Evolutionary conservation across 2,329 filamentous ascomycete genomes (phyloP).

Genomic region (Zymoseptoria tritici): DNA sequence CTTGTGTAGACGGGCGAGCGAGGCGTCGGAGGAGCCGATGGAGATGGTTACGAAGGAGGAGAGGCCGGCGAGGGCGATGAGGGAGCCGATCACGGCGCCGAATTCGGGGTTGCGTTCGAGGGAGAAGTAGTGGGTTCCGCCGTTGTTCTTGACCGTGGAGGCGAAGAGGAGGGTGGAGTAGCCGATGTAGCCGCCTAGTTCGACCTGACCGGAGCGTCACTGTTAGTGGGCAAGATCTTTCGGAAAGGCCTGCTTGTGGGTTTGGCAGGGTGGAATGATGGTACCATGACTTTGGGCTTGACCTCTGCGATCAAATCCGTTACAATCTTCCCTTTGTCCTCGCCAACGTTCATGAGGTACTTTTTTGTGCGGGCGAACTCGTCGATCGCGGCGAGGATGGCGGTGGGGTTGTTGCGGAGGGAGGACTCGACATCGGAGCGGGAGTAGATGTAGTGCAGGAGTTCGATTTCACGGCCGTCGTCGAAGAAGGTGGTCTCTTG

Average conservation of each 20-base stretch:
- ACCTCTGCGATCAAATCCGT: slow-evolving; percentile 58
- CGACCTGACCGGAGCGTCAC: slow-evolving; percentile 42
- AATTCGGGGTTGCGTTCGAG: slow-evolving; percentile 70
- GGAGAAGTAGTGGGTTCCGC: slow-evolving; percentile 60
- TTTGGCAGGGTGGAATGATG: neutral
- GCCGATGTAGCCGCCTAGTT: slow-evolving; percentile 73
- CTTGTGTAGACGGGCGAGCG: slow-evolving; percentile 53
- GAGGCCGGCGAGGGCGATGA: slow-evolving; percentile 71
- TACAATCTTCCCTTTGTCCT: slow-evolving; percentile 65
- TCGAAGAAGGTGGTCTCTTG: slow-evolving; percentile 47
- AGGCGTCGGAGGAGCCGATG: slow-evolving; percentile 61
- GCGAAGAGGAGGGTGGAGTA: slow-evolving; percentile 75
- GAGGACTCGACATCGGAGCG: slow-evolving; percentile 52
- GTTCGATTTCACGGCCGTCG: slow-evolving; percentile 66
- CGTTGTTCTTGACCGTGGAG: slow-evolving; percentile 54
- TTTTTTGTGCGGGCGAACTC: slow-evolving; percentile 58
- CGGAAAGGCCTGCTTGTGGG: neutral
- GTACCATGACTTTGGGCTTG: slow-evolving; percentile 59
- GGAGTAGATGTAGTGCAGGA: slow-evolving; percentile 61
- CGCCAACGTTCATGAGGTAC: slow-evolving; percentile 74
- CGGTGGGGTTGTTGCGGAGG: slow-evolving; percentile 56
- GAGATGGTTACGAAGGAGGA: slow-evolving; percentile 61
- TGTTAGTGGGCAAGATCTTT: neutral
- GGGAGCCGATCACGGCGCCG: slow-evolving; percentile 58
- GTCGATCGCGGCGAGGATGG: slow-evolving; percentile 63